Base-by-base conservation (phyloP, 164 flowering plant species). In the Magnolia officinalis region DNA sequence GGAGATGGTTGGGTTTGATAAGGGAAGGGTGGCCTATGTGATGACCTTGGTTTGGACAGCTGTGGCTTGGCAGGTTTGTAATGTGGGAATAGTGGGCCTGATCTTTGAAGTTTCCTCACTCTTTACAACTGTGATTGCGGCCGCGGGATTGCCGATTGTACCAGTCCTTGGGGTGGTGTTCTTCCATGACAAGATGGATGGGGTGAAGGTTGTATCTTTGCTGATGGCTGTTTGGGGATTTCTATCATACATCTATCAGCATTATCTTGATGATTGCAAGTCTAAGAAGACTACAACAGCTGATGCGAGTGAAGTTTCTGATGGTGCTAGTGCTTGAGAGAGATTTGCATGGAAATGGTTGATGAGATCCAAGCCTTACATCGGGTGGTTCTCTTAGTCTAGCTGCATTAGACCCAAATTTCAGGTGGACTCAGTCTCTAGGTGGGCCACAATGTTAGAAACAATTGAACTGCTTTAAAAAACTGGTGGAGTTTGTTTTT, bases 101-200 rank as follows among this genome's bases (percentile, higher is more conserved):
- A 70, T 81, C 21, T 83, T 76, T 74, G 74, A 29, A 29, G 83
- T 67, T 1, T 81, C 85, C 20, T 79, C 85, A 21, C 80, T 83
- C 16, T 29, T 81, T 67, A 45, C 19, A 14, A 14, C 31, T 67
- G 70, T 70, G 23, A 70, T 70, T 8, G 18, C 18, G 21, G 11
- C 23, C 3, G 13, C 19, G 45, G 70, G 18, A 67, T 2, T 79
- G 23, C 85, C 85, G 0, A 45, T 83, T 71, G 63, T 77, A 58
- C 85, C 85, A 1, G 49, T 79, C 63, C 16, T 79, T 55, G 81
- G 82, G 29, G 80, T 83, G 23, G 66, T 83, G 7, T 63, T 79
- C 10, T 83, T 81, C 67, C 81, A 81, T 61, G 85, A 84, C 19
- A 80, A 78, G 67, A 80, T 84, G 82, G 80, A 74, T 79, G 86